Percentiles rank a stretch among this genome's conserved stretches.
phyloP scores from a whole-genome alignment of 148 eudicot genomes.

The Polygonum maritimum region DNA sequence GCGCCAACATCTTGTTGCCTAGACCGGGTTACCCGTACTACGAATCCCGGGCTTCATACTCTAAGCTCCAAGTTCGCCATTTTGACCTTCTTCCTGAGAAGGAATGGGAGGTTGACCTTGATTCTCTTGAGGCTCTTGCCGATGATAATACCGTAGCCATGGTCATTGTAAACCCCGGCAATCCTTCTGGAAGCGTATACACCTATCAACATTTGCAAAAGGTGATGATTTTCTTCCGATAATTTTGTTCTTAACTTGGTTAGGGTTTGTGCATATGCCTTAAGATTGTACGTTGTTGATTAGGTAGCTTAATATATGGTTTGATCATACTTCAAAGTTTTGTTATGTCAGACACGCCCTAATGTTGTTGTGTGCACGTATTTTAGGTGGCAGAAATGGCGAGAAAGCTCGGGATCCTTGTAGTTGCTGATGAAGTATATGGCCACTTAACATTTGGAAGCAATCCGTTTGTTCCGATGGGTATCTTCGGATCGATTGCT shows the following conservation, averaged over 20 bases:
- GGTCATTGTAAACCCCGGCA: conserved; percentile 69
- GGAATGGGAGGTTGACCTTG: conserved; percentile 75
- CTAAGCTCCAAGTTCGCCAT: conserved; percentile 45
- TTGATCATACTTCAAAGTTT: too few relatives aligned
- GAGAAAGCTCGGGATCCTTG: conserved; percentile 59
- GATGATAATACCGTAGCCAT: conserved; percentile 78
- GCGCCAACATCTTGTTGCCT: conserved; percentile 59
- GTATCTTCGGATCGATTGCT: conserved; percentile 45
- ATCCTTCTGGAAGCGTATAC: conserved; percentile 79
- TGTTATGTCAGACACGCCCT: too few relatives aligned
- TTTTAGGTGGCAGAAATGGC: conserved; percentile 61
- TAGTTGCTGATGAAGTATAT: conserved; percentile 72
- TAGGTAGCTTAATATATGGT: too few relatives aligned
- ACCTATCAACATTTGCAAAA: conserved; percentile 39
- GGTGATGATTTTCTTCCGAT: conserved; percentile 22
- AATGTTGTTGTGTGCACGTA: background rate
- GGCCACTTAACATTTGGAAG: conserved; percentile 56
- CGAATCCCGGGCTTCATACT: conserved; percentile 43
- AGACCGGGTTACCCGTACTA: conserved; percentile 65
- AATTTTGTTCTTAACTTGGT: background rate
- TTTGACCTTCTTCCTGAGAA: conserved; percentile 55
- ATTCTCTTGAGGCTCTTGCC: conserved; percentile 44
- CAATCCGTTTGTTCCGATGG: conserved; percentile 76
- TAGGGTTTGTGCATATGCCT: too few relatives aligned
- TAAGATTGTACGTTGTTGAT: background rate